phyloP scores from a whole-genome alignment of 768 basidiomycete species.

The Pleurotus tuber-regium region DNA sequence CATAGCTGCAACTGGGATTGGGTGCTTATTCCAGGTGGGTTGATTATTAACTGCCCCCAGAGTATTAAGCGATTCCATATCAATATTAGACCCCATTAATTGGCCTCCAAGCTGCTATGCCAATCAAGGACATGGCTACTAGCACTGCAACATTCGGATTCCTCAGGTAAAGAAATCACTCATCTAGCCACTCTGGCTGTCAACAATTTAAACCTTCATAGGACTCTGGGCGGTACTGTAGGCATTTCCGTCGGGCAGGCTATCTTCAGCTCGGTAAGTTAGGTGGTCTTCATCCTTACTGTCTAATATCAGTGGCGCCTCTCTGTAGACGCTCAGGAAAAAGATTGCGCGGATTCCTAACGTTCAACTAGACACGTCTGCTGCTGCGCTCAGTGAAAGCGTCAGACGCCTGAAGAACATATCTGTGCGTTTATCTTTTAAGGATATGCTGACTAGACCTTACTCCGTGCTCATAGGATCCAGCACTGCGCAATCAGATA shows the following conservation, averaged over 20 bases:
- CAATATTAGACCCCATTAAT: conserved; percentile 57
- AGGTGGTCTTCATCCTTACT: not conserved
- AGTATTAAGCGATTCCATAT: conserved; percentile 4
- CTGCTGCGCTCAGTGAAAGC: conserved; percentile 42
- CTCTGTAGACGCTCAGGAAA: conserved; percentile 31
- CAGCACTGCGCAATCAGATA: conserved; percentile 41
- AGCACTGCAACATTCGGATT: conserved; percentile 71
- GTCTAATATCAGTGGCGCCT: not conserved
- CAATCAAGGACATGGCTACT: conserved; percentile 83
- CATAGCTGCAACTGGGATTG: conserved; percentile 63
- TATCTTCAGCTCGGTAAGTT: conserved; percentile 58
- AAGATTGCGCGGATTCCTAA: conserved; percentile 37
- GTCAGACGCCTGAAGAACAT: conserved; percentile 44
- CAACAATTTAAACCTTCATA: conserved; percentile 21
- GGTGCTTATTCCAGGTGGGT: conserved; percentile 59
- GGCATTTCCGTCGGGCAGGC: conserved; percentile 74
- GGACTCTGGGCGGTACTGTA: conserved; percentile 73
- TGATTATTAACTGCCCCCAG: not conserved
- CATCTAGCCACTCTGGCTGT: conserved; percentile 7
- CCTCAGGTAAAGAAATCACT: conserved; percentile 44
- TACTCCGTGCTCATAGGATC: conserved; percentile 36
- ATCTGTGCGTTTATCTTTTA: conserved; percentile 28
- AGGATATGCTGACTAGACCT: not conserved
- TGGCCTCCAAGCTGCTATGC: conserved; percentile 84
- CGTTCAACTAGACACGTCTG: conserved; percentile 36